These are phyloP conservation scores for Fusarium torreyae DNA, from an alignment of 2,329 filamentous ascomycete genomes.

Conservation along the genomic window DNA sequence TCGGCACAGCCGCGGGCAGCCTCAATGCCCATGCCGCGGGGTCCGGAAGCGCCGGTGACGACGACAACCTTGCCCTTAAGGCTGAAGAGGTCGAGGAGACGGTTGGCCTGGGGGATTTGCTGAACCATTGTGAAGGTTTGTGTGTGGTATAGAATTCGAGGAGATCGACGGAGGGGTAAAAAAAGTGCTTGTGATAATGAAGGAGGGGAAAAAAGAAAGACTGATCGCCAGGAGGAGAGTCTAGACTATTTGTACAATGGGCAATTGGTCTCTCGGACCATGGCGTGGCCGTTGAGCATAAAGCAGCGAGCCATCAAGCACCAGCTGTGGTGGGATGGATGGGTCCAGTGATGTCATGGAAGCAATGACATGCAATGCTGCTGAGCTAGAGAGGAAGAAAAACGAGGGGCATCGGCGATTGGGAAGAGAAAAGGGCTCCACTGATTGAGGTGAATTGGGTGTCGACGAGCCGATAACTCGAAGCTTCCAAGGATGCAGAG, in stretches of 20 bases:
- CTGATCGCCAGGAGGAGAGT: neutral
- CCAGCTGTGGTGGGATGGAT: constrained; percentile 32
- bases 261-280: constrained; percentile 2
- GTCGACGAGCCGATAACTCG: neutral
- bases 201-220: neutral
- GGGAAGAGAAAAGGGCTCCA: constrained; percentile 11
- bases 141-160: neutral
- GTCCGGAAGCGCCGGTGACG: constrained; percentile 77
- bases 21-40: constrained; percentile 79
- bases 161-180: constrained; percentile 14
- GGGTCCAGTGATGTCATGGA: constrained; percentile 50
- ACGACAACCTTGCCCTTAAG: constrained; percentile 81
- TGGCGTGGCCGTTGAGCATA: constrained; percentile 26
- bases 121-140: constrained; percentile 64
- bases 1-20: constrained; percentile 80
- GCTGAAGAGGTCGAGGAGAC: constrained; percentile 77
- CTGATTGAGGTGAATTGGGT: neutral
- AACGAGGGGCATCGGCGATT: constrained; percentile 37
- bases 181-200: constrained; percentile 12
- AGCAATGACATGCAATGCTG: constrained; percentile 6
- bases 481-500: constrained; percentile 13
- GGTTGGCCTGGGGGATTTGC: constrained; percentile 68
- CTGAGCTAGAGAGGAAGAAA: neutral
- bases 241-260: constrained; percentile 37
- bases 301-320: constrained; percentile 23